Evolutionary conservation across 331 rosid genomes (phyloP).

Genomic region (Erythrophleum ivorense): DNA sequence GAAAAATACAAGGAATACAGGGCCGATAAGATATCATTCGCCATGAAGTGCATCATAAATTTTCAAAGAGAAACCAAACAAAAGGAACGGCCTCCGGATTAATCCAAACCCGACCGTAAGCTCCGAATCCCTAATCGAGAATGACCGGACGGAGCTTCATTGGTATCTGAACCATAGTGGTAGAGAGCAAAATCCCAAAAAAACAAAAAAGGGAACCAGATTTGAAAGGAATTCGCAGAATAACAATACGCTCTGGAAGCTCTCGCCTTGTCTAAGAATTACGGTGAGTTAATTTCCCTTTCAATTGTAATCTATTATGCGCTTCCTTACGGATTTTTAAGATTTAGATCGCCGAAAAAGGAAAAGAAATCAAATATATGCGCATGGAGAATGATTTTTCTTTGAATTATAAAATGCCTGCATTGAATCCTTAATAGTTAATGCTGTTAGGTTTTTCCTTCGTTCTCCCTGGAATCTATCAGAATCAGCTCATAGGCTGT

Average conservation of each 20-base stretch:
- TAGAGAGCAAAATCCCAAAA: background rate
- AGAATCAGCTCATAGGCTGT: background rate
- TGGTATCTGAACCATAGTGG: background rate
- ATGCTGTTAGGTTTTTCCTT: background rate
- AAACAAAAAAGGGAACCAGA: background rate
- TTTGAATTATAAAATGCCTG: background rate
- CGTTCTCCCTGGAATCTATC: slow-evolving; percentile 36
- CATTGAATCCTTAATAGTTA: background rate
- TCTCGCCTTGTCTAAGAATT: background rate
- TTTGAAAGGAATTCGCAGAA: background rate
- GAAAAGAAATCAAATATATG: background rate
- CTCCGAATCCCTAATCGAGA: slow-evolving; percentile 7
- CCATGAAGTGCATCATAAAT: background rate
- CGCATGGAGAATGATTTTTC: background rate
- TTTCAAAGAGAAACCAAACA: background rate
- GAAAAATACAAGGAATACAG: background rate
- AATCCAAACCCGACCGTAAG: background rate
- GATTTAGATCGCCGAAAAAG: slow-evolving; percentile 34
- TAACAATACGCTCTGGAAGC: background rate
- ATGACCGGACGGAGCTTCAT: background rate
- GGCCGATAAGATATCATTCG: background rate
- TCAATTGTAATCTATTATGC: background rate
- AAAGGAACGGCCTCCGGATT: background rate
- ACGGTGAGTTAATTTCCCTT: slow-evolving; percentile 14
- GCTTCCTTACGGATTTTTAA: too few relatives aligned